Conservation (phyloP, 164 flowering plant genomes). For the Magnolia officinalis region DNA sequence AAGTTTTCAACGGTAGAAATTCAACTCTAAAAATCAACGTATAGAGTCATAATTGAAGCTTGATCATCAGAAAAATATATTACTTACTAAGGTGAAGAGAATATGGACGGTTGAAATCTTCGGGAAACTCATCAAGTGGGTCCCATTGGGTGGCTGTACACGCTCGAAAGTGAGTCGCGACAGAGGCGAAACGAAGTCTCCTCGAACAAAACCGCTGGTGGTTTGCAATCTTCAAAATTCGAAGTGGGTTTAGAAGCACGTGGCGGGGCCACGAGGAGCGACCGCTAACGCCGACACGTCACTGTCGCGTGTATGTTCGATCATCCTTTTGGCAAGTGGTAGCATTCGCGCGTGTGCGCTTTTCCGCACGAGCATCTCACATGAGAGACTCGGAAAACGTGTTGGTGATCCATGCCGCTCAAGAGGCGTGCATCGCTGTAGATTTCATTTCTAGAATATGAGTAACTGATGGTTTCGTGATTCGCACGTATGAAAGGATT, state of each 20-base stretch:
- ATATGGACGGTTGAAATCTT: not conserved
- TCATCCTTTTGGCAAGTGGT: not conserved
- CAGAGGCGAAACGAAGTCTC: not conserved
- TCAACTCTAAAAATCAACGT: too few species aligned
- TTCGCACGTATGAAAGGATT: too few species aligned
- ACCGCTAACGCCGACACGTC: not conserved
- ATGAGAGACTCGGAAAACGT: not conserved
- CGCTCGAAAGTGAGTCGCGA: not conserved
- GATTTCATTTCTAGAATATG: too few species aligned
- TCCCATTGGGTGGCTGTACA: not conserved
- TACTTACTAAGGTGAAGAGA: not conserved
- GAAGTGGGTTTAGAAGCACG: not conserved
- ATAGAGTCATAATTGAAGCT: not conserved
- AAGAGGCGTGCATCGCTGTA: too few species aligned
- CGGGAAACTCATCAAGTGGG: not conserved
- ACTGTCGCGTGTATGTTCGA: not conserved
- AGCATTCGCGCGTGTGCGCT: not conserved
- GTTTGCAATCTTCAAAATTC: not conserved
- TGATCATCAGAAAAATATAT: not conserved
- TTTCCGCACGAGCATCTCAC: not conserved
- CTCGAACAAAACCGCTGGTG: not conserved
- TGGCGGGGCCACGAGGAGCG: not conserved
- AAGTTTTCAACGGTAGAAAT: too few species aligned
- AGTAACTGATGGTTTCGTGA: too few species aligned
- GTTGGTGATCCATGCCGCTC: too few species aligned